Conservation (phyloP, 352 stramenopile species). For the Aphanomyces cochlioides region DNA sequence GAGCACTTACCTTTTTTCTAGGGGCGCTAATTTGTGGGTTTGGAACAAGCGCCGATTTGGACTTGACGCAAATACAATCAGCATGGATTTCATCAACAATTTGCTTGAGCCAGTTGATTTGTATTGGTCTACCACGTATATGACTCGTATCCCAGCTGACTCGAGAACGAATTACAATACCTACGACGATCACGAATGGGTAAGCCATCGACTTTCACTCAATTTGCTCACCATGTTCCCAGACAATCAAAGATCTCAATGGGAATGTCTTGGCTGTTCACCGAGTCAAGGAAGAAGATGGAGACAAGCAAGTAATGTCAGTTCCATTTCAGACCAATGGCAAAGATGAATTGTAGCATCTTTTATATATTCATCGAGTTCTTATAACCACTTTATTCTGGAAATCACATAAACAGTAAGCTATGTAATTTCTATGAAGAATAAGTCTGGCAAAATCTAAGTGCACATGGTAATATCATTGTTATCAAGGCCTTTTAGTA, state of each 20-base stretch:
- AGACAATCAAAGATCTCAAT: conserved; percentile 6
- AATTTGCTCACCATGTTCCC: background rate
- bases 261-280: background rate
- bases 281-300: background rate
- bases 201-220: background rate
- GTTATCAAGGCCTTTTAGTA: too few relatives aligned
- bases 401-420: too few relatives aligned
- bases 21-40: conserved; percentile 82
- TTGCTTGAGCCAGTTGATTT: conserved; percentile 47
- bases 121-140: conserved; percentile 67
- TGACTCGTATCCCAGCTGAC: conserved; percentile 33
- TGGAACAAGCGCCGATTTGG: conserved; percentile 65
- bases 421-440: too few relatives aligned
- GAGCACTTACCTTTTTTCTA: conserved; percentile 38
- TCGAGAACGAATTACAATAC: conserved; percentile 4
- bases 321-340: background rate
- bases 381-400: too few relatives aligned
- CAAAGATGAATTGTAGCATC: conserved; percentile 1
- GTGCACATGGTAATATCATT: too few relatives aligned
- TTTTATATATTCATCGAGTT: too few relatives aligned
- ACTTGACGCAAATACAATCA: conserved; percentile 39
- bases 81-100: conserved; percentile 65
- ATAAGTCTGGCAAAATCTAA: background rate
- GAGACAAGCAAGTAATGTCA: background rate
- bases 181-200: conserved; percentile 25